These are phyloP conservation scores for Umbelopsis ramanniana DNA, from an alignment of 192 early-diverging fungal genomes.

Conservation along the genomic window DNA sequence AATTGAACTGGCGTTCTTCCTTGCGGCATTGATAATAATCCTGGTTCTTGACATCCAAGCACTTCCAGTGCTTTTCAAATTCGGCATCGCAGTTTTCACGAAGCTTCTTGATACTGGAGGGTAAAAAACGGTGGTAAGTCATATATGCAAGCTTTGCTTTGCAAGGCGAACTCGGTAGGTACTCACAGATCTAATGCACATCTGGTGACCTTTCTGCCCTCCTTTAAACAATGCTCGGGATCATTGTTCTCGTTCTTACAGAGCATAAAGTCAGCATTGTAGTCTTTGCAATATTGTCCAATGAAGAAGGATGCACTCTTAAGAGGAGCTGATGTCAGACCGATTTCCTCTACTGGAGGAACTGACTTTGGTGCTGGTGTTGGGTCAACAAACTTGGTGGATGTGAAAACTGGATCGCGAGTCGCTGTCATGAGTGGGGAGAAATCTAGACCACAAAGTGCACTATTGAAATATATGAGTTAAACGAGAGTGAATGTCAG, in stretches of 20 bases:
- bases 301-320: constrained; percentile 94
- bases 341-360: constrained; percentile 83
- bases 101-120: constrained; percentile 79
- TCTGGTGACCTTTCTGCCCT: constrained; percentile 94
- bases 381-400: constrained; percentile 73
- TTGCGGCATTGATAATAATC: constrained; percentile 78
- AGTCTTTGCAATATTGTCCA: constrained; percentile 86
- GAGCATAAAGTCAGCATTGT: constrained; percentile 95
- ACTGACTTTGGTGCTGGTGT: constrained; percentile 74
- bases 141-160: not conserved
- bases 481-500: constrained; percentile 6
- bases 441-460: constrained; percentile 15
- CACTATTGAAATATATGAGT: constrained; percentile 4
- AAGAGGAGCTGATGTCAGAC: constrained; percentile 89
- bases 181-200: constrained; percentile 87
- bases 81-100: constrained; percentile 87
- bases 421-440: constrained; percentile 39
- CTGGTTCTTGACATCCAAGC: constrained; percentile 93
- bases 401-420: constrained; percentile 45
- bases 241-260: constrained; percentile 93
- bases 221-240: constrained; percentile 89
- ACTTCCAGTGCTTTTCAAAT: constrained; percentile 91
- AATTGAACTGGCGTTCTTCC: constrained; percentile 80
- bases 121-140: not conserved
- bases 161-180: not conserved